Conservation (phyloP, 1,284 basidiomycete genomes). For the Leccinum subspadiceum region DNA sequence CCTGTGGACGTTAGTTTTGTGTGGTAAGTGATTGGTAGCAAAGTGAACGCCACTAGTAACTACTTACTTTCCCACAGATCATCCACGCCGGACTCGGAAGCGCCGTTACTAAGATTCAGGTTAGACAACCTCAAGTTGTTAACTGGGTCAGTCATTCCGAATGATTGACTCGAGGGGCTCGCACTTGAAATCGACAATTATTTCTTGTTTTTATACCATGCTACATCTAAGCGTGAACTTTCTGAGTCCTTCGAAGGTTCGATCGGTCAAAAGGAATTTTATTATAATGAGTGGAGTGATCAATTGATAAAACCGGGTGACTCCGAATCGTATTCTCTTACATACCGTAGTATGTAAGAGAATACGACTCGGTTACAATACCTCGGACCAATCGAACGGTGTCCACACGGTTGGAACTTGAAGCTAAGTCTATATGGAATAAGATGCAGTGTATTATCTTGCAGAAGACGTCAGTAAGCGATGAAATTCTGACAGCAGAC, state of each 20-base stretch:
- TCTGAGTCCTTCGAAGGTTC: not conserved
- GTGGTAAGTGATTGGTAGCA: not conserved
- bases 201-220: not conserved
- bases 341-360: too few relatives aligned
- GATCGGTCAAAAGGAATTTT: not conserved
- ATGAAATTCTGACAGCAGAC: too few relatives aligned
- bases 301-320: too few relatives aligned
- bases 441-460: too few relatives aligned
- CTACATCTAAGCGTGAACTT: not conserved
- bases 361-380: too few relatives aligned
- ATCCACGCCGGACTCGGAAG: not conserved
- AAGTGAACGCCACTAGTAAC: not conserved
- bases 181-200: not conserved
- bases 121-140: not conserved
- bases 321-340: too few relatives aligned
- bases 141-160: not conserved
- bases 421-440: too few relatives aligned
- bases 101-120: not conserved
- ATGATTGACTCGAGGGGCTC: not conserved
- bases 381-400: too few relatives aligned
- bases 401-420: too few relatives aligned
- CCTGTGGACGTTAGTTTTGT: not conserved
- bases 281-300: too few relatives aligned
- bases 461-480: too few relatives aligned
- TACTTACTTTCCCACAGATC: not conserved